These are phyloP conservation scores for Alternaria panax DNA, from an alignment of 2,329 filamentous ascomycete species.

Conservation along the genomic window DNA sequence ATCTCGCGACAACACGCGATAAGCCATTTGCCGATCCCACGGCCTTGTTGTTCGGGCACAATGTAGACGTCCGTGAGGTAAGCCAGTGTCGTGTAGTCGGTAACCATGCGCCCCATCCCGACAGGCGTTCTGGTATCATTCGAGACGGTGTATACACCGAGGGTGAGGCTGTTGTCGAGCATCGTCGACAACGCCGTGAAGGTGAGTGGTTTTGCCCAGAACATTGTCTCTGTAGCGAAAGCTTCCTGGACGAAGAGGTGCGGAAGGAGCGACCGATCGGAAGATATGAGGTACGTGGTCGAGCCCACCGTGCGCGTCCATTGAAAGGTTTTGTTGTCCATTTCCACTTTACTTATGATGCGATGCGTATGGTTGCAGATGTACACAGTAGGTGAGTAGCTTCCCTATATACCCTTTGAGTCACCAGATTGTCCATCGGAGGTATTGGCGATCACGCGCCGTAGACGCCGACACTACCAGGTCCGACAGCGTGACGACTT, in stretches of 20 bases:
- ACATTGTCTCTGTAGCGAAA: constrained; percentile 38
- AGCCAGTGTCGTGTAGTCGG: constrained; percentile 72
- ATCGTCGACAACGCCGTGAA: constrained; percentile 27
- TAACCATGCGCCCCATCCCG: constrained; percentile 70
- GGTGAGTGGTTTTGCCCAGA: constrained; percentile 41
- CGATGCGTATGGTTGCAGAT: background rate
- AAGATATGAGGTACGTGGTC: constrained; percentile 39
- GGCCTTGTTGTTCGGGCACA: constrained; percentile 64
- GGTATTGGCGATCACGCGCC: constrained; percentile 1
- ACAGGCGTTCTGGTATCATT: constrained; percentile 51
- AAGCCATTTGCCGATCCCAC: constrained; percentile 71
- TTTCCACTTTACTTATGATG: background rate
- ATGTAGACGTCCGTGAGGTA: constrained; percentile 76
- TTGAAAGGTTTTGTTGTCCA: constrained; percentile 30
- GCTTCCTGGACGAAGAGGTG: constrained; percentile 40
- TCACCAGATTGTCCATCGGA: background rate
- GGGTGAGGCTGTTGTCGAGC: constrained; percentile 44
- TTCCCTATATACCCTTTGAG: constrained; percentile 4
- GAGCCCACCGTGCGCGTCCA: constrained; percentile 34
- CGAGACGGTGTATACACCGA: constrained; percentile 38
- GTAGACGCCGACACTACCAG: constrained; percentile 3
- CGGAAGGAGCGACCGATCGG: constrained; percentile 34
- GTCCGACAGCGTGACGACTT: background rate
- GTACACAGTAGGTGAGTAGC: background rate
- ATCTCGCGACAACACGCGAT: constrained; percentile 67